A percentile compares a stretch with the other conserved stretches of the same genome.
These are phyloP conservation scores for Rutstroemia sp. DNA, from an alignment of 2,329 filamentous ascomycete species.

Conservation along the genomic window DNA sequence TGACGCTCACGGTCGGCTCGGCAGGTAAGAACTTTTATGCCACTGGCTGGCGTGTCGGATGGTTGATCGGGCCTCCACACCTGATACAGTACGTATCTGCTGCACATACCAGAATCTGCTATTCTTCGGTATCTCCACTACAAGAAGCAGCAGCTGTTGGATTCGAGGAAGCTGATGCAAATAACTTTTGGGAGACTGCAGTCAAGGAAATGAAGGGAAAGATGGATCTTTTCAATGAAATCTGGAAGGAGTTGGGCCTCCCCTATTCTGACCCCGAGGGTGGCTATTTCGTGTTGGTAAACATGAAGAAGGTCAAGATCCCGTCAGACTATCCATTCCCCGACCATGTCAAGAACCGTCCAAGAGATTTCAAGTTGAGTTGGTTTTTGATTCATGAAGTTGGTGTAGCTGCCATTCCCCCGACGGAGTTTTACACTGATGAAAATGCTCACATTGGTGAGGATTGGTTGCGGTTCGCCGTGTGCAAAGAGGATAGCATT, in stretches of 20 bases:
- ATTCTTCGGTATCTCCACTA: constrained; percentile 83
- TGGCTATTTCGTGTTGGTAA: constrained; percentile 94
- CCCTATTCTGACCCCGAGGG: constrained; percentile 71
- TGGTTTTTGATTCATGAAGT: constrained; percentile 98
- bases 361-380: constrained; percentile 86
- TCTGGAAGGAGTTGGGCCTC: constrained; percentile 68
- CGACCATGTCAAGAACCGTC: constrained; percentile 74
- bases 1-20: constrained; percentile 90
- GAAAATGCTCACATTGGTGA: constrained; percentile 77
- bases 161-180: constrained; percentile 79
- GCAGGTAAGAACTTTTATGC: constrained; percentile 98
- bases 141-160: constrained; percentile 93
- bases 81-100: constrained; percentile 87
- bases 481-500: constrained; percentile 90
- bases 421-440: constrained; percentile 93
- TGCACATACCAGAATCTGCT: constrained; percentile 94
- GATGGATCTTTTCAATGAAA: constrained; percentile 76
- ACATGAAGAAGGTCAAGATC: constrained; percentile 80
- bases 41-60: constrained; percentile 93
- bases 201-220: constrained; percentile 85
- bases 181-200: constrained; percentile 81
- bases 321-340: constrained; percentile 85
- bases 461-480: constrained; percentile 89
- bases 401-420: constrained; percentile 90
- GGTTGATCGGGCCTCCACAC: constrained; percentile 82